Evolutionary conservation across 2,329 filamentous ascomycete genomes (phyloP).

Genomic region (Penicillium thymicola): DNA sequence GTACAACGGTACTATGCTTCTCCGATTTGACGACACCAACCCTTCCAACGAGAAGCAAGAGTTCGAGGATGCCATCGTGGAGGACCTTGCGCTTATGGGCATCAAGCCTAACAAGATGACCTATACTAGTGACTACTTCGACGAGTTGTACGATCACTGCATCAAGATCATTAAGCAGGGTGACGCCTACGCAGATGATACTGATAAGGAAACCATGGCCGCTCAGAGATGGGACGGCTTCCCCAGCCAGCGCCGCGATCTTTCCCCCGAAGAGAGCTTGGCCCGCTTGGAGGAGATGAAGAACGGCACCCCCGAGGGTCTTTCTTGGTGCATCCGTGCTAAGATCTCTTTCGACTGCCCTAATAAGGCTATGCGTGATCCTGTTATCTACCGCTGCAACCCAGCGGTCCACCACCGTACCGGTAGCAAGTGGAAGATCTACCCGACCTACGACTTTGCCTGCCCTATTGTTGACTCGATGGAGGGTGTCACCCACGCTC

Average conservation of each 20-base stretch:
- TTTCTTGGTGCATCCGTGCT: slow-evolving; percentile 86
- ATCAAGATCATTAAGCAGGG: slow-evolving; percentile 81
- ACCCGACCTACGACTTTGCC: slow-evolving; percentile 65
- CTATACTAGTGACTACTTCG: slow-evolving; percentile 94
- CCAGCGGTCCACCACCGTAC: slow-evolving; percentile 61
- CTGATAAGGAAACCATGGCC: slow-evolving; percentile 82
- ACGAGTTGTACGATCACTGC: slow-evolving; percentile 82
- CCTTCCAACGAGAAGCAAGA: slow-evolving; percentile 96
- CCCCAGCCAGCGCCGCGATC: slow-evolving; percentile 75
- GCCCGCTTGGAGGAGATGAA: slow-evolving; percentile 93
- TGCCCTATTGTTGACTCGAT: slow-evolving; percentile 62
- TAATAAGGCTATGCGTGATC: slow-evolving; percentile 94
- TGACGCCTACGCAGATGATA: slow-evolving; percentile 92
- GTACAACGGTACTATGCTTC: slow-evolving; percentile 84
- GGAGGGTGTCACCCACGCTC: slow-evolving; percentile 63
- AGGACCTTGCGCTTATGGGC: slow-evolving; percentile 87
- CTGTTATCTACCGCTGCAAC: slow-evolving; percentile 96
- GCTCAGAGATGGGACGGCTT: slow-evolving; percentile 80
- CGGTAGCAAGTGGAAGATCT: slow-evolving; percentile 63
- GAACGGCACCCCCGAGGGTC: slow-evolving; percentile 71
- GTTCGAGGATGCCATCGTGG: slow-evolving; percentile 88
- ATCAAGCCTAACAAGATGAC: slow-evolving; percentile 83
- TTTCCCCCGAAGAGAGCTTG: slow-evolving; percentile 76
- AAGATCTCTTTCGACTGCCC: slow-evolving; percentile 89
- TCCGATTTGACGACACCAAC: slow-evolving; percentile 92